Evolutionary conservation across 441 rosid genomes (phyloP).

Genomic region (Gossypium davidsonii): DNA sequence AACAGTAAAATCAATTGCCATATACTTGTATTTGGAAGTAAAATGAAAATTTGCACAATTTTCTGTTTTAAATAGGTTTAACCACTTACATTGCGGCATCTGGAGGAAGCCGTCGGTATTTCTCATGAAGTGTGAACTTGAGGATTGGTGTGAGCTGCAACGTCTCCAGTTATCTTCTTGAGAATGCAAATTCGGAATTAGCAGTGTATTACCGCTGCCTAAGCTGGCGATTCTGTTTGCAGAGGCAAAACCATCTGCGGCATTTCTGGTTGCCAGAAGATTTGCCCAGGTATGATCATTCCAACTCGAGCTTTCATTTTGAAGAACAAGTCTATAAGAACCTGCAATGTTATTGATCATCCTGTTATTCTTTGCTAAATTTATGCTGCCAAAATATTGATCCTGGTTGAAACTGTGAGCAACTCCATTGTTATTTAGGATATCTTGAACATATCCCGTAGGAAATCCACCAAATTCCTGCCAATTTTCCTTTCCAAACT

Average conservation of each 20-base stretch:
- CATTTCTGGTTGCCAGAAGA: constrained; percentile 26
- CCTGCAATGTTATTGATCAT: constrained; percentile 31
- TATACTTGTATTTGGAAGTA: neutral
- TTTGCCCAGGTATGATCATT: constrained; percentile 18
- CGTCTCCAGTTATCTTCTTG: constrained; percentile 25
- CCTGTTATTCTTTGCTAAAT: constrained; percentile 21
- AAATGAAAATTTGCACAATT: constrained; percentile 5
- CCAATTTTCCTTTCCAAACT: constrained; percentile 24
- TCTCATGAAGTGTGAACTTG: constrained; percentile 25
- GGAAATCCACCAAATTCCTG: constrained; percentile 31
- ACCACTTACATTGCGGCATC: constrained; percentile 37
- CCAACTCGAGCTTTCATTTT: constrained; percentile 20
- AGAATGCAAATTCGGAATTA: constrained; percentile 25
- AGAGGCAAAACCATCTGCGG: constrained; percentile 25
- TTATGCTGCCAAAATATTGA: constrained; percentile 15
- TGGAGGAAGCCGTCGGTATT: constrained; percentile 23
- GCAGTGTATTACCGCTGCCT: constrained; percentile 21
- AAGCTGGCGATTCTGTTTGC: constrained; percentile 18
- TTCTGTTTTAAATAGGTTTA: neutral
- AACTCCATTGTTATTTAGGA: constrained; percentile 19
- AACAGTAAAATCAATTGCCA: neutral
- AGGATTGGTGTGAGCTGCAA: constrained; percentile 21
- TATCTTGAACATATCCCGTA: constrained; percentile 29
- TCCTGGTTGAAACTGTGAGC: constrained; percentile 24
- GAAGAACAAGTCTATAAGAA: constrained; percentile 23